These are phyloP conservation scores for Penium margaritaceum DNA, from an alignment of 139 green algal genomes.

Conservation along the genomic window DNA sequence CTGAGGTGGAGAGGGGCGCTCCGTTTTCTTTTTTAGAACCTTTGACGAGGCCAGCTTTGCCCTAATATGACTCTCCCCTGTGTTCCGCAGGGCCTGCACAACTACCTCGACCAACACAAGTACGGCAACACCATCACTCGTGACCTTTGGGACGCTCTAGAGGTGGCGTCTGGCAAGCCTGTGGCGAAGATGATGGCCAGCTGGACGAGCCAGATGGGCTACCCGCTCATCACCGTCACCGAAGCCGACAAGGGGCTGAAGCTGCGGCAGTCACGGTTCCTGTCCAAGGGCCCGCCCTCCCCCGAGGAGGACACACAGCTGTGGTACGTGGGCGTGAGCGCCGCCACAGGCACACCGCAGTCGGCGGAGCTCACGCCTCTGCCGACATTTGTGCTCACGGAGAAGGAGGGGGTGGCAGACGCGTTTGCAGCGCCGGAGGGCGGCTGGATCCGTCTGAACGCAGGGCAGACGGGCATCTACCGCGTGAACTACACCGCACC, in stretches of 20 bases:
- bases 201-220: slow-evolving; percentile 48
- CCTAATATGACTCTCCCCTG: no score
- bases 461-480: slow-evolving; percentile 50
- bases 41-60: no score
- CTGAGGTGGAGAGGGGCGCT: background rate
- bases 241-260: background rate
- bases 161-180: slow-evolving; percentile 44
- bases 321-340: slow-evolving; percentile 41
- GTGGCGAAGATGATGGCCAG: slow-evolving; percentile 45
- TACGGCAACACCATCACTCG: slow-evolving; percentile 47
- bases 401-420: slow-evolving; percentile 26
- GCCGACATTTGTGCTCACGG: slow-evolving; percentile 18
- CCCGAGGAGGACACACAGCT: slow-evolving; percentile 34
- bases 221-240: slow-evolving; percentile 43
- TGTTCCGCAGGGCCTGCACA: slow-evolving; percentile 30
- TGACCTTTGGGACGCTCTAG: slow-evolving; percentile 46
- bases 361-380: background rate
- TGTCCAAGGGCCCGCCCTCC: slow-evolving; percentile 27
- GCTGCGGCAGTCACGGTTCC: slow-evolving; percentile 39
- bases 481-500: slow-evolving; percentile 43
- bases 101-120: slow-evolving; percentile 46
- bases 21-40: no score
- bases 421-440: slow-evolving; percentile 18
- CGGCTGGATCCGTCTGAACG: slow-evolving; percentile 68
- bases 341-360: background rate